Base-by-base conservation (phyloP, 2,329 filamentous ascomycete species). In the Lasiodiplodia hormozganensis region DNA sequence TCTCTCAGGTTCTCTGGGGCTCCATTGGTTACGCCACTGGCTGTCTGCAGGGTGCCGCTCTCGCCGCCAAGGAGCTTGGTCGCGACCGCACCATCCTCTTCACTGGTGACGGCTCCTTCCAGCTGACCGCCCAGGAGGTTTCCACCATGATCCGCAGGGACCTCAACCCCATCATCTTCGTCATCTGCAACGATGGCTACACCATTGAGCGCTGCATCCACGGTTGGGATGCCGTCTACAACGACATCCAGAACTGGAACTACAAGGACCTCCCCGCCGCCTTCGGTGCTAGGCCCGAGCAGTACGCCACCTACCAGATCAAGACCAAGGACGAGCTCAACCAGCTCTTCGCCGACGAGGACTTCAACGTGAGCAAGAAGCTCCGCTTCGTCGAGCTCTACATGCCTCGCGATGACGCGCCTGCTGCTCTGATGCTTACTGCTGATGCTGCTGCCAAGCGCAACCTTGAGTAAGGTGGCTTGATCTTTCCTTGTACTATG, bases 151-250 rank as follows among this genome's bases (percentile, higher is more conserved):
- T 97, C 71, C 87, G 90, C 36, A 89, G 92, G 70, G 85, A 87
- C 28, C 83, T 97, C 68, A 89, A 90, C 70, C 88, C 92, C 23
- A 95, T 94, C 75, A 89, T 97, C 70, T 95, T 97, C 77, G 85
- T 96, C 70, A 90, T 97, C 72, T 93, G 92, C 85, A 96, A 96
- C 77, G 88, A 94, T 51, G 94, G 94, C 12, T 97, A 92, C 81
- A 96, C 93, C 11, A 96, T 96, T 77, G 94, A 97, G 81, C 89
- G 94, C 36, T 92, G 88, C 78, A 96, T 97, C 74, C 93, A 97
- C 79, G 93, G 93, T 65, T 91, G 91, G 88, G 84, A 94, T 10
- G 92, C 88, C 38, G 78, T 76, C 31, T 97, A 97, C 83, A 97
- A 97, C 76, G 92, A 97, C 76, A 89, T 97, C 68, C 85, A 87